These are phyloP conservation scores for Acidiella bohemica DNA, from an alignment of 495 filamentous ascomycete genomes.

Conservation along the genomic window DNA sequence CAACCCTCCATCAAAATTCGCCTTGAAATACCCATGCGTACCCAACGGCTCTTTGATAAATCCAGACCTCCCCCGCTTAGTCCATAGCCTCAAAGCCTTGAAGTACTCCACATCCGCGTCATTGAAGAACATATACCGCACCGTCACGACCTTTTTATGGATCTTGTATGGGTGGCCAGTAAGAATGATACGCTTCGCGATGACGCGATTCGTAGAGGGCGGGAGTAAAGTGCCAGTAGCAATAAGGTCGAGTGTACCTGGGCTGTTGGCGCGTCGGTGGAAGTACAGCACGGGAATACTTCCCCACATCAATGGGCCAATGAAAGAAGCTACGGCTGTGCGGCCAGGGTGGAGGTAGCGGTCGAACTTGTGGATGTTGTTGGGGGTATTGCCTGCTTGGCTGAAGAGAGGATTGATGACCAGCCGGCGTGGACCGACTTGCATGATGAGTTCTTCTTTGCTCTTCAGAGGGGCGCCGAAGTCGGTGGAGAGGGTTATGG, in stretches of 20 bases:
- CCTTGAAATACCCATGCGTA: constrained; percentile 98
- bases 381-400: constrained; percentile 65
- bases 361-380: constrained; percentile 93
- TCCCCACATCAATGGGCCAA: constrained; percentile 85
- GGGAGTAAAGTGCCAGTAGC: constrained; percentile 75
- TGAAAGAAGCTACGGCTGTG: constrained; percentile 80
- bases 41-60: constrained; percentile 87
- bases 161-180: constrained; percentile 97
- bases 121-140: constrained; percentile 99
- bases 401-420: constrained; percentile 85
- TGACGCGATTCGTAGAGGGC: constrained; percentile 62
- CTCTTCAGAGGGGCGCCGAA: constrained; percentile 61
- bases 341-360: constrained; percentile 84
- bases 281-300: constrained; percentile 80
- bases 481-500: constrained; percentile 64
- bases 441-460: constrained; percentile 79
- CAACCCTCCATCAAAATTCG: constrained; percentile 87
- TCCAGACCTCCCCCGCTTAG: constrained; percentile 70
- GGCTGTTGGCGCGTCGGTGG: constrained; percentile 35
- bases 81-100: constrained; percentile 91
- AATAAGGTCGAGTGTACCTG: constrained; percentile 47
- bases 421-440: constrained; percentile 75
- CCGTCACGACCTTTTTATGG: constrained; percentile 88
- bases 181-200: constrained; percentile 87
- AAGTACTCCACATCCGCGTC: constrained; percentile 89